Conservation (phyloP, 179 eudicot genomes). For the Nepenthes alata region DNA sequence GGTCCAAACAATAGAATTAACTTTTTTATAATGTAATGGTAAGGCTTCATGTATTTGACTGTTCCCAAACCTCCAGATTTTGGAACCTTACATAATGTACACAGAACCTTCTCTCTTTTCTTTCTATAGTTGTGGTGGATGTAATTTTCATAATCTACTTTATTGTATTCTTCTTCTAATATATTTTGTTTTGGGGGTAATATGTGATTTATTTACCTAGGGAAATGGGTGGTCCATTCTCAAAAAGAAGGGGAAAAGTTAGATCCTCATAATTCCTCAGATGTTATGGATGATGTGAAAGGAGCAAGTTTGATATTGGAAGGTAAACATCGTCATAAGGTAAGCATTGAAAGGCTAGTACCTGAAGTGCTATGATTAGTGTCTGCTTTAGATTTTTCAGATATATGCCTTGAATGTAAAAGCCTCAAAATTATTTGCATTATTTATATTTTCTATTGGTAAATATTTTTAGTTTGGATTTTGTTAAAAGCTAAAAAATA, state of each 20-base stretch:
- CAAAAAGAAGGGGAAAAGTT: constrained; percentile 16
- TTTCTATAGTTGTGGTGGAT: neutral
- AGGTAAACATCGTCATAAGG: constrained; percentile 28
- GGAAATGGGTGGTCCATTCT: constrained; percentile 26
- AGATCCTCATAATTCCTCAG: constrained; percentile 9
- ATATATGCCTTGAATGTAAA: constrained; percentile 1
- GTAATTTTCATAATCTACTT: constrained; percentile 9
- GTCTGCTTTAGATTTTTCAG: neutral
- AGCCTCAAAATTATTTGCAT: constrained; percentile 6
- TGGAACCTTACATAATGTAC: no score
- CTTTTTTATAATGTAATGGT: no score
- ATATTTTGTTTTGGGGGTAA: constrained; percentile 5
- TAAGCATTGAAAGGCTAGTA: constrained; percentile 14
- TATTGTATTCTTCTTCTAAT: constrained; percentile 4
- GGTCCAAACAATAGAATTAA: no score
- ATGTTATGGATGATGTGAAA: constrained; percentile 11
- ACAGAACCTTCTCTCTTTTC: no score
- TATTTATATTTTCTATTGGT: neutral
- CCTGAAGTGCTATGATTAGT: neutral
- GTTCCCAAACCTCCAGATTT: no score
- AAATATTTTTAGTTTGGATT: no score
- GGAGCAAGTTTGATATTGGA: constrained; percentile 19
- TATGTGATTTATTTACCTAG: constrained; percentile 24
- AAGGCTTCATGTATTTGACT: no score
- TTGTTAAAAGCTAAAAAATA: no score